Base-by-base conservation (phyloP, 2,329 filamentous ascomycete species). In the Exophiala alcalophila region DNA sequence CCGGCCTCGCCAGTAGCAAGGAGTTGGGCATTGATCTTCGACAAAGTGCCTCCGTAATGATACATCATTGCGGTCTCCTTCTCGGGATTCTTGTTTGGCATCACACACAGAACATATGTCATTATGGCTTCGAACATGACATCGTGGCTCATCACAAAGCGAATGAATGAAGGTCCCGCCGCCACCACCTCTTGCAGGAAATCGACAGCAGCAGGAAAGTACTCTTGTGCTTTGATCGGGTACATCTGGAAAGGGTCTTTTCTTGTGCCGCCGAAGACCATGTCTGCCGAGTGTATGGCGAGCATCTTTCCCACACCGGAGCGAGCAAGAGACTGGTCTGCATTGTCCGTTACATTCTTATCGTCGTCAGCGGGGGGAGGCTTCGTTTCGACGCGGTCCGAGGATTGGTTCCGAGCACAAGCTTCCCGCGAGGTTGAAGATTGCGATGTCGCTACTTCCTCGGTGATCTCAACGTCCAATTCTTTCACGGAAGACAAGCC, bases 91-190 rank as follows among this genome's bases (percentile, higher is more conserved):
- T 44, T 24, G 3, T 23, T 8, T n/a, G 41, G 31, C 16, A 32
- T 38, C 8, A 42, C 41, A 20, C 40, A 49, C 8, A 49, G 15
- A 4, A 44, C 30, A 25, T 42, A 49, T 14, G 40, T 32, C n/a
- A 44, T 26, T 10, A 49, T n/a, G 9, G 45, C 45, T 26, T 49
- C 45, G 29, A 49, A 49, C 16, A 49, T 15, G 25, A 49, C 40
- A 35, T 44, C 45, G 25, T 49, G 34, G 4, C 23, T 19, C 24
- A 49, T 30, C 6, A 44, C 26, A 33, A 44, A 42, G 19, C 37
- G 29, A 23, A 49, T 34, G 20, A 40, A 49, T 1, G 19, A 19
- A 6, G 40, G 40, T 5, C 40, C 19, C 5, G 36, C 35, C 11
- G 40, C 40, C 4, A 49, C 31, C 10, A 44, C 36, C 16, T 40